Conservation (phyloP, 176 grass and related monocot genomes). For the Oryza meyeriana region DNA sequence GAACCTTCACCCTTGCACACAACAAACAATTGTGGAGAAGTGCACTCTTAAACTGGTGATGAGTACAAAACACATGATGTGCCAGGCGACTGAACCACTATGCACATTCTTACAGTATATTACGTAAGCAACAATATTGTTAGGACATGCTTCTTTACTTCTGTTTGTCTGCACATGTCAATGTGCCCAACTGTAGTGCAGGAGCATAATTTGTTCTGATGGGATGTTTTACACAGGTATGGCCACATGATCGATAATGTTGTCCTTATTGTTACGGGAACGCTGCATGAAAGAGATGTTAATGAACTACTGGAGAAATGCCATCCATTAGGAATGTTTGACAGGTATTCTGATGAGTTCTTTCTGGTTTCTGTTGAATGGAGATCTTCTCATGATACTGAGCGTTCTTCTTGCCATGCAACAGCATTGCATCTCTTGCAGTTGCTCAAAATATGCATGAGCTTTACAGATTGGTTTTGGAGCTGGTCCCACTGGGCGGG, state of each 20-base stretch:
- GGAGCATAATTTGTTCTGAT: conserved; percentile 28
- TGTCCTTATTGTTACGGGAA: conserved; percentile 97
- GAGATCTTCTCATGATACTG: conserved; percentile 8
- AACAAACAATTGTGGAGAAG: conserved; percentile 95
- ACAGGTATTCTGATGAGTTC: conserved; percentile 66
- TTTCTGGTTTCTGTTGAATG: neutral
- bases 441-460: conserved; percentile 99
- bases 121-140: conserved; percentile 45
- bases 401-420: conserved; percentile 28
- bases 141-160: neutral
- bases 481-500: no score
- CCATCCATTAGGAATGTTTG: conserved; percentile 99
- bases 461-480: conserved; percentile 97
- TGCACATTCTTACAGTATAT: conserved; percentile 95
- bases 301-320: conserved; percentile 97
- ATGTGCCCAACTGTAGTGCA: conserved; percentile 11
- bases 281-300: conserved; percentile 98
- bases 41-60: conserved; percentile 93
- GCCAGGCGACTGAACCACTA: conserved; percentile 89
- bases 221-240: conserved; percentile 52
- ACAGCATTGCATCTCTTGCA: conserved; percentile 94
- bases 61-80: conserved; percentile 99
- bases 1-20: conserved; percentile 98
- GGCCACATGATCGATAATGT: conserved; percentile 99
- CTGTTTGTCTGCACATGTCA: neutral